Evolutionary conservation across 768 basidiomycete genomes (phyloP), one percentile per base, ranked within the genome.

Genomic region (Rhizopogon roseolus): DNA sequence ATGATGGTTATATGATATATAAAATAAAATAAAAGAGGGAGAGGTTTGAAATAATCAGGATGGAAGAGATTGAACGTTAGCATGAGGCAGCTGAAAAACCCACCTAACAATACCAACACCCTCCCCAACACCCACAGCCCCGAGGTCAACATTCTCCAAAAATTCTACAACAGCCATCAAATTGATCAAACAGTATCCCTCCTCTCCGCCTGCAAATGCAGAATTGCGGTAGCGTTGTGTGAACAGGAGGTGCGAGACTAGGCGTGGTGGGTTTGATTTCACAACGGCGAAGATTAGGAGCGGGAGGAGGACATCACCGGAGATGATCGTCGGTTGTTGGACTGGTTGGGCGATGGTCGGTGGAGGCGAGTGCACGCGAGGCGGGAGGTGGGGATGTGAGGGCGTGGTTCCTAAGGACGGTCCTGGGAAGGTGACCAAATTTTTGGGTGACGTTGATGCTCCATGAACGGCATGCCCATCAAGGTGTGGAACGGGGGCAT

Each of bases 141-240:
- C 86, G 53, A 97, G 75, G 71, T 98, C 93, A 36, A 98, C 93
- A 64, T 94, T 91, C 72, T 96, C 93, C 49, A 98, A 75, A 67
- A 98, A 99, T 65, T 98, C 95, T 1, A 90, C 91, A 5, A 96
- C 94, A 10, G 96, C 96, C 77, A 95, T 84, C 38, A 97, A 75
- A 69, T 97, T 98, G 67, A 98, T 90, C 39, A 96, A 78, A 54
- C 94, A 98, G 62, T 94, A 99, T 45, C 84, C 86, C 62, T 92
- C 90, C 64, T 98, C 93, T 2, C 94, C 94, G 1, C 85, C 82
- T 1, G 64, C 66, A 49, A 64, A 61, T 2, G 55, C 40, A 37
- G 63, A 62, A 38, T 71, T 69, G 17, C 71, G 62, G 53, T 67
- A 66, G 3, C 64, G 60, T 50, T 67, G 53, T 57, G 72, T 56